Conservation (phyloP, 2,329 filamentous ascomycete genomes). For the Pseudogymnoascus sp. region DNA sequence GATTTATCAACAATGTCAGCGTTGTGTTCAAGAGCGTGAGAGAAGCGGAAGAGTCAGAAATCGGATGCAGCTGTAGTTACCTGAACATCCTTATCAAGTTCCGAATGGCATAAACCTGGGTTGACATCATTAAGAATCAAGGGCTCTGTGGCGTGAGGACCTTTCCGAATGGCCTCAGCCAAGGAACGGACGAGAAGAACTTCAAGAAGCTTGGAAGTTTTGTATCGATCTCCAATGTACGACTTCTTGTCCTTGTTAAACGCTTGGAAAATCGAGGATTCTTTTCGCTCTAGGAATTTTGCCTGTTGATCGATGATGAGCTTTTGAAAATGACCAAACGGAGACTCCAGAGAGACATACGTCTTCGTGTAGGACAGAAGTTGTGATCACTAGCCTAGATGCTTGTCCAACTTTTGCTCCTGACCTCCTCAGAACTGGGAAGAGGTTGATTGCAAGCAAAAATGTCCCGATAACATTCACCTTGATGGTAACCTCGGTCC, state of each 20-base stretch:
- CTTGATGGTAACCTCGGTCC: constrained; percentile 37
- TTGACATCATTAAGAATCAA: constrained; percentile 30
- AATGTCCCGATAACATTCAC: constrained; percentile 43
- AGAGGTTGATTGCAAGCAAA: constrained; percentile 36
- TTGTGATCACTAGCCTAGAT: constrained; percentile 34
- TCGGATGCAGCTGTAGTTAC: background rate
- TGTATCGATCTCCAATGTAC: constrained; percentile 24
- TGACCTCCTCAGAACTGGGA: constrained; percentile 36
- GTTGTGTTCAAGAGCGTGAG: constrained; percentile 16
- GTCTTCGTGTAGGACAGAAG: constrained; percentile 32
- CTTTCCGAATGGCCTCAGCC: constrained; percentile 22
- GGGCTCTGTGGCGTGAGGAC: constrained; percentile 12
- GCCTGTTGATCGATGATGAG: constrained; percentile 20
- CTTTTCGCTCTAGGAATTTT: constrained; percentile 29
- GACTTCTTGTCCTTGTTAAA: background rate
- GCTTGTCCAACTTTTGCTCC: constrained; percentile 20
- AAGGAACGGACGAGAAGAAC: constrained; percentile 27
- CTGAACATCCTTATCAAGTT: constrained; percentile 16
- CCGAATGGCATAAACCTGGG: constrained; percentile 30
- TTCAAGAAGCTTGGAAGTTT: constrained; percentile 31
- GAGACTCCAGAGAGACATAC: constrained; percentile 16
- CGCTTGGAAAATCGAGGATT: constrained; percentile 13
- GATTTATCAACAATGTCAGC: constrained; percentile 16
- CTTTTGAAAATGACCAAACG: background rate
- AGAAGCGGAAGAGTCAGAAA: background rate